Evolutionary conservation across 441 rosid species (phyloP), one percentile per base, ranked within the genome.

Genomic region (Adansonia gregorii): DNA sequence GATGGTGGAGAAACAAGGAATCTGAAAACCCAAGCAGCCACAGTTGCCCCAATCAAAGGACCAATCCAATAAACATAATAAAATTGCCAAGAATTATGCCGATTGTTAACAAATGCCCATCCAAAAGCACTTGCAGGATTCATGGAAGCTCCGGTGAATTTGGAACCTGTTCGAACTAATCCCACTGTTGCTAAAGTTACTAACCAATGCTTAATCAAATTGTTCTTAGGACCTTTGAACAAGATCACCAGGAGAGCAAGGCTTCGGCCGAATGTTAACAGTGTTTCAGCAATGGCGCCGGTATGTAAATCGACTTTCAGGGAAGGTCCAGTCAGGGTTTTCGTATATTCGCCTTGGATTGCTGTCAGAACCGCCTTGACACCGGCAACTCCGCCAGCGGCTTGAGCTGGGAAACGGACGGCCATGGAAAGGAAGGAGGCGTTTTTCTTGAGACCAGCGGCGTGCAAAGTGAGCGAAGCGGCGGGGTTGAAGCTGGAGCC

Each of bases 401-500:
- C 90, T 75, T 87, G 90, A 19, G 87, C 91, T 1, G 95, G 92
- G 75, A 91, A 85, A 12, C 93, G 80, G 15, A 83, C 77, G 4
- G 90, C 89, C 78, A 87, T 51, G 71, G 92, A 76, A 20, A 87
- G 7, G 66, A 91, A 83, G 22, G 90, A 85, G 39, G 79, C 22
- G 22, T 80, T 85, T 4, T 86, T 84, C 43, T 70, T 84, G 45
- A 87, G 82, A 17, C 93, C 92, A 1, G 93, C 89, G 6, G 83
- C 82, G 54, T 76, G 70, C 76, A 83, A 61, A 76, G 90, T 17
- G 54, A 88, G 70, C 3, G 91, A 83, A 69, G 90, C 77, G 65
- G 88, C 39, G 4, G 95, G 95, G 51, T 91, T 91, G 87, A 86
- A 88, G 81, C 89, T 87, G 27, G 93, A 92, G 22, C 95, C 93